phyloP scores from a whole-genome alignment of 2,329 filamentous ascomycete genomes.

The Cordyceps militaris region DNA sequence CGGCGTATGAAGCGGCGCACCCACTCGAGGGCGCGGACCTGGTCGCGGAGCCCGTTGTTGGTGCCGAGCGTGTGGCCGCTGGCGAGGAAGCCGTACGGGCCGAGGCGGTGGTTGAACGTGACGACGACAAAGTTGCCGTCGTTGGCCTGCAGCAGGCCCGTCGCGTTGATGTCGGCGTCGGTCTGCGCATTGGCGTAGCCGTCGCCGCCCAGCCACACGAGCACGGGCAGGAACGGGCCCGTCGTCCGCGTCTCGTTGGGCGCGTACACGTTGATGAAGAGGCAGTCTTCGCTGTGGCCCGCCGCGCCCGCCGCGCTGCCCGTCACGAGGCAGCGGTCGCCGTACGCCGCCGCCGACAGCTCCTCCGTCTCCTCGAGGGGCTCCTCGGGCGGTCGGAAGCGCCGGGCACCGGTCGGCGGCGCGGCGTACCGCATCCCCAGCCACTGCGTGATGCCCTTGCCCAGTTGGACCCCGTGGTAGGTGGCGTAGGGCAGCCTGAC shows the following conservation, averaged over 20 bases:
- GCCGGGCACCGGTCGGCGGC: constrained; percentile 55
- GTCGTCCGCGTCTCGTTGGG: constrained; percentile 42
- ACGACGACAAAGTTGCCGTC: constrained; percentile 60
- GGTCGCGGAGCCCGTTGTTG: constrained; percentile 66
- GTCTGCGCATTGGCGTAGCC: constrained; percentile 45
- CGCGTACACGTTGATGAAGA: constrained; percentile 60
- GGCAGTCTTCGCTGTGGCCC: constrained; percentile 54
- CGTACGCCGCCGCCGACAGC: constrained; percentile 43
- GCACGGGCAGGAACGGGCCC: constrained; percentile 58
- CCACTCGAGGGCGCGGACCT: constrained; percentile 63
- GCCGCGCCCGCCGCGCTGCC: constrained; percentile 19
- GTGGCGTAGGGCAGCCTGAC: constrained; percentile 43
- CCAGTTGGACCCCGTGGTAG: constrained; percentile 50
- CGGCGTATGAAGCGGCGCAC: constrained; percentile 50
- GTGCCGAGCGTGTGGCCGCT: constrained; percentile 48
- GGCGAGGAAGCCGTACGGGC: constrained; percentile 64
- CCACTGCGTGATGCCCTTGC: constrained; percentile 61
- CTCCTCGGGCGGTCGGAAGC: constrained; percentile 62
- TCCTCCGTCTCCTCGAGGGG: constrained; percentile 40
- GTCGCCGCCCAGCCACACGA: constrained; percentile 51
- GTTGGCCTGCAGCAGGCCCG: constrained; percentile 49
- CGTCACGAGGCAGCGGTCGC: constrained; percentile 26
- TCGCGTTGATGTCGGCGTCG: constrained; percentile 50
- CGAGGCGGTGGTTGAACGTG: constrained; percentile 70
- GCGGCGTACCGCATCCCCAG: constrained; percentile 69